Percentiles rank a stretch among this genome's conserved stretches.
These are phyloP conservation scores for Phytophthora constricta DNA, from an alignment of 352 stramenopile species.

Conservation along the genomic window DNA sequence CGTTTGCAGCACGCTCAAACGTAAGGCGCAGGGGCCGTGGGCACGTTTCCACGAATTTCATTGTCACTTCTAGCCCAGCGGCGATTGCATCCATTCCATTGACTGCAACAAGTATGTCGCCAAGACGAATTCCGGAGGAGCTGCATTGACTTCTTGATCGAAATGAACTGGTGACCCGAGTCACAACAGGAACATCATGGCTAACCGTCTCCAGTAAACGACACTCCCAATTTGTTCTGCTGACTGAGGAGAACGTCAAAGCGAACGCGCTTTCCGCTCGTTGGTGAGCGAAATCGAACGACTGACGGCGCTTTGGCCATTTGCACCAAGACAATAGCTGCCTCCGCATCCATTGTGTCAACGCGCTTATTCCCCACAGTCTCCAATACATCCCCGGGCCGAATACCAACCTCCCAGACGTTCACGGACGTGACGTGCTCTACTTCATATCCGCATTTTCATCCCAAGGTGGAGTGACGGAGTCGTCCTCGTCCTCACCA, in stretches of 20 bases:
- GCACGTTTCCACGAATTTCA: conserved; percentile 43
- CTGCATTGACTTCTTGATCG: background rate
- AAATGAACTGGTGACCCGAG: conserved; percentile 23
- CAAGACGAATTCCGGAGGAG: conserved; percentile 29
- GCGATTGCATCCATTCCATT: conserved; percentile 60
- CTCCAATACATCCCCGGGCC: conserved; percentile 62
- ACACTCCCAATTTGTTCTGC: conserved; percentile 52
- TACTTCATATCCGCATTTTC: conserved; percentile 40
- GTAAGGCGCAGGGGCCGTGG: conserved; percentile 53
- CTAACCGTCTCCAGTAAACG: conserved; percentile 51
- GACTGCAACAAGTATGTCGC: conserved; percentile 63
- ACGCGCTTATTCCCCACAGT: conserved; percentile 47
- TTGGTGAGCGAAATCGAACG: conserved; percentile 55
- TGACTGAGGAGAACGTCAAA: conserved; percentile 49
- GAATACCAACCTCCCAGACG: conserved; percentile 58
- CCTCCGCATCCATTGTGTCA: conserved; percentile 38
- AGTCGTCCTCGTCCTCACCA: conserved; percentile 7
- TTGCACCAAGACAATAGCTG: conserved; percentile 43
- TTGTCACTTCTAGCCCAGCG: conserved; percentile 43
- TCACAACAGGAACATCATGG: conserved; percentile 60
- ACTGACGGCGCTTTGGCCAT: conserved; percentile 39
- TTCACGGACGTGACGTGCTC: conserved; percentile 37
- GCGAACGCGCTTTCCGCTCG: conserved; percentile 24
- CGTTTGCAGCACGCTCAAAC: conserved; percentile 53
- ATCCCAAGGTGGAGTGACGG: conserved; percentile 17